Evolutionary conservation across 116 monocot genomes (phyloP).

Genomic region (Trichopus zeylanicus): DNA sequence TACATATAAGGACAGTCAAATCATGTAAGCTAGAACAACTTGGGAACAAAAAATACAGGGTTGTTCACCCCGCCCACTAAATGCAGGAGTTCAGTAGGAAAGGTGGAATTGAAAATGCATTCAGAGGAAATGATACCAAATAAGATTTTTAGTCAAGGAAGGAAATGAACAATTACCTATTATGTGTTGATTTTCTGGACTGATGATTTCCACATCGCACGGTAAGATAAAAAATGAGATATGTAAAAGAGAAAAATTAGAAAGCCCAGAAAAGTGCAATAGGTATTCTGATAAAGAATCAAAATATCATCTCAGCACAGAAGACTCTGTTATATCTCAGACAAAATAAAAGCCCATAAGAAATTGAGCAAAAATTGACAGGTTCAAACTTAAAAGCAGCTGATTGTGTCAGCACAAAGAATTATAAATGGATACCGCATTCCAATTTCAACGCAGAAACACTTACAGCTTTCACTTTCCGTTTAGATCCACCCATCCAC

Average conservation of each 20-base stretch:
- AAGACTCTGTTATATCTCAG: no score
- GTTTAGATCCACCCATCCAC: slow-evolving; percentile 40
- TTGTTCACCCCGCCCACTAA: no score
- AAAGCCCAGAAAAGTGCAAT: not conserved
- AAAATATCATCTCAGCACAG: not conserved
- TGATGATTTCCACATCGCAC: slow-evolving; percentile 27
- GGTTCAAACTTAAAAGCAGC: not conserved
- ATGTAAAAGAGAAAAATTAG: not conserved
- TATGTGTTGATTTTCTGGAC: slow-evolving; percentile 78
- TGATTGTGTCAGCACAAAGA: no score
- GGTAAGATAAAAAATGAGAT: slow-evolving; percentile 4
- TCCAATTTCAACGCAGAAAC: not conserved
- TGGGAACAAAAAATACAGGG: not conserved
- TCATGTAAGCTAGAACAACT: not conserved
- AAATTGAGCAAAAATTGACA: not conserved
- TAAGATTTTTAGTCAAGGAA: not conserved
- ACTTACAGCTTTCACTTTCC: slow-evolving; percentile 33
- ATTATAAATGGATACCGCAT: not conserved
- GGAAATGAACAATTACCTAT: slow-evolving; percentile 30
- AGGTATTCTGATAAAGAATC: not conserved
- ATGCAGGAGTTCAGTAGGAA: not conserved
- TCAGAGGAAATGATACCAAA: not conserved
- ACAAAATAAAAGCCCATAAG: no score
- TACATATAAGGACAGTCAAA: not conserved
- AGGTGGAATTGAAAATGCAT: not conserved